phyloP scores from a whole-genome alignment of 768 basidiomycete genomes.

The Mycena maculata region DNA sequence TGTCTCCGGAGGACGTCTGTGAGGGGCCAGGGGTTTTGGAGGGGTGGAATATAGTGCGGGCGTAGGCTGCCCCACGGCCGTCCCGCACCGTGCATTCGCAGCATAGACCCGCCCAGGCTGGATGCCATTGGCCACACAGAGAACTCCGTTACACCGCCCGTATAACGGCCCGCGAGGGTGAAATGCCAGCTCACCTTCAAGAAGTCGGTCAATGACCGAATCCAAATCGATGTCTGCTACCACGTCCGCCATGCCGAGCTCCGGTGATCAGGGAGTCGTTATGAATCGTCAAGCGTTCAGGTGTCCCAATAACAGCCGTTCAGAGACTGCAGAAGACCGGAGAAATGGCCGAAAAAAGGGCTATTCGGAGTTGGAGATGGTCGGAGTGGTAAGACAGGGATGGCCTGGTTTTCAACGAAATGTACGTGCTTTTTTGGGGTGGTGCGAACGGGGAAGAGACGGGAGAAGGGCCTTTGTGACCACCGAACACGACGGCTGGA shows the following conservation, averaged over 20 bases:
- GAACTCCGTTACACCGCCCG: not conserved
- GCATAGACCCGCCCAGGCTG: not conserved
- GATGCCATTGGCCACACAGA: not conserved
- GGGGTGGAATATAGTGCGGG: not conserved
- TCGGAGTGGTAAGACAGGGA: constrained; percentile 27
- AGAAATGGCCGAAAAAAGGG: constrained; percentile 6
- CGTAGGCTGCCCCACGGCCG: not conserved
- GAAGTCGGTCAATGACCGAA: constrained; percentile 97
- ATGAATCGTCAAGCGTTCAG: constrained; percentile 22
- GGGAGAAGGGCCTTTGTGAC: constrained; percentile 14
- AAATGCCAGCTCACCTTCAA: constrained; percentile 84
- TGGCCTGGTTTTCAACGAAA: constrained; percentile 12
- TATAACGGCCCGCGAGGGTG: not conserved
- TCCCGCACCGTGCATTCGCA: constrained; percentile 37
- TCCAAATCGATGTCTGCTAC: constrained; percentile 97
- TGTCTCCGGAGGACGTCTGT: not conserved
- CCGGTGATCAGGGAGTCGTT: constrained; percentile 11
- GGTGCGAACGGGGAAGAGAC: not conserved
- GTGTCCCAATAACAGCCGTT: not conserved
- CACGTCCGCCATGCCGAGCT: constrained; percentile 74
- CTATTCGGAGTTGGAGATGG: constrained; percentile 28
- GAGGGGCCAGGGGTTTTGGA: not conserved
- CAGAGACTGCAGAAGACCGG: constrained; percentile 17
- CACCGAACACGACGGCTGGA: constrained; percentile 22
- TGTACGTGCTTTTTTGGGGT: constrained; percentile 12